Evolutionary conservation across 1,284 basidiomycete genomes (phyloP).

Genomic region (Naganishia cerealis): DNA sequence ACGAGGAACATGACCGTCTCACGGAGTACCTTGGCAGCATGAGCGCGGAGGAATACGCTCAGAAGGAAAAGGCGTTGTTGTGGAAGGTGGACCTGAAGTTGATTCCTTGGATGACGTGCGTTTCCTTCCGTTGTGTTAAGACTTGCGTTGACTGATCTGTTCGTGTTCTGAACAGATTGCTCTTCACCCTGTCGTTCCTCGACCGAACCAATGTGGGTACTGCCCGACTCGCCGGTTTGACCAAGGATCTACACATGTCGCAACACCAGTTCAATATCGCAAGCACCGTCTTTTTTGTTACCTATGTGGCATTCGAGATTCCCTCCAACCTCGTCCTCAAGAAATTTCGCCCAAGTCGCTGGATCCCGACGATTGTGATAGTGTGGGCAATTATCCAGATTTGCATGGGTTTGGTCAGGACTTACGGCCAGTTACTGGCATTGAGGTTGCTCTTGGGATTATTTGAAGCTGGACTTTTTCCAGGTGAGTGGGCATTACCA

Average conservation of each 20-base stretch:
- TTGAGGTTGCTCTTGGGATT: constrained; percentile 53
- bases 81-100: constrained; percentile 51
- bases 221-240: constrained; percentile 50
- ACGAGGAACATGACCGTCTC: no score
- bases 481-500: not conserved
- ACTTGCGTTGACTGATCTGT: constrained; percentile 1
- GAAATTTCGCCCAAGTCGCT: constrained; percentile 47
- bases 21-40: constrained; percentile 16
- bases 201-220: constrained; percentile 57
- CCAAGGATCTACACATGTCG: constrained; percentile 49
- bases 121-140: constrained; percentile 6
- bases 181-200: constrained; percentile 49
- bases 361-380: constrained; percentile 51
- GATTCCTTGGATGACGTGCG: constrained; percentile 54
- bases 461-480: constrained; percentile 47
- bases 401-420: constrained; percentile 53
- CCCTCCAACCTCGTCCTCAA: constrained; percentile 56
- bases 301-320: constrained; percentile 55
- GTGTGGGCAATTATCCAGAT: constrained; percentile 50
- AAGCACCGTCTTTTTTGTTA: constrained; percentile 27
- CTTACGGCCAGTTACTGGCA: constrained; percentile 47
- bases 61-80: constrained; percentile 47
- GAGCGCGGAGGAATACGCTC: constrained; percentile 42
- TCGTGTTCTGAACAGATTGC: constrained; percentile 7
- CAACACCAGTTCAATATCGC: constrained; percentile 52